Evolutionary conservation across 495 filamentous ascomycete genomes (phyloP).

Genomic region (Saxophila tyrrhenica): DNA sequence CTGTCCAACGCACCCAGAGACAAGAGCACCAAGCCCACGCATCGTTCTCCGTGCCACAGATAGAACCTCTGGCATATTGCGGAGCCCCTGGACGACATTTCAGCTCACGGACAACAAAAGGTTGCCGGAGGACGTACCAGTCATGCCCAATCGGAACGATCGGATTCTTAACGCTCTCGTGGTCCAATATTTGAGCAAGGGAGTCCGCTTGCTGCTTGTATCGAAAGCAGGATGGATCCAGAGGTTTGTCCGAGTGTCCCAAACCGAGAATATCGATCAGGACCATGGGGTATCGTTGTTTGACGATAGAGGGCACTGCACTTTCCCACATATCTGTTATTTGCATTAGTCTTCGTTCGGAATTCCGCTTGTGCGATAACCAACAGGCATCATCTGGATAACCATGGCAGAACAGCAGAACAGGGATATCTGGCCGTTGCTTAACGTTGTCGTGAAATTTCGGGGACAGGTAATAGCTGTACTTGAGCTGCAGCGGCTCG

Average conservation of each 20-base stretch:
- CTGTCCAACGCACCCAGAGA: background rate
- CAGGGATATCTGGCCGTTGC: background rate
- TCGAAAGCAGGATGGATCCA: background rate
- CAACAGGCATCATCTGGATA: constrained; percentile 8
- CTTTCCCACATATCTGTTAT: constrained; percentile 1
- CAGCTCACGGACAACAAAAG: background rate
- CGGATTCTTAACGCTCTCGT: constrained; percentile 1
- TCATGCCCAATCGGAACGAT: constrained; percentile 16
- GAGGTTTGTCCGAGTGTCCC: constrained; percentile 13
- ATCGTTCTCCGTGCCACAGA: constrained; percentile 8
- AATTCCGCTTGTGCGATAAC: too few relatives aligned
- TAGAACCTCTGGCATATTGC: constrained; percentile 8
- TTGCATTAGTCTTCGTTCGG: background rate
- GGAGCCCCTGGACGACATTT: constrained; percentile 1
- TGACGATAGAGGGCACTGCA: background rate
- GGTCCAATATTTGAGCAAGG: constrained; percentile 11
- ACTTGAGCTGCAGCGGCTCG: constrained; percentile 7
- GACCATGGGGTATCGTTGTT: constrained; percentile 6
- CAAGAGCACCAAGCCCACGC: constrained; percentile 3
- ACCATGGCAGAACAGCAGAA: constrained; percentile 11
- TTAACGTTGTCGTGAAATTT: constrained; percentile 2
- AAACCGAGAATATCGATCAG: constrained; percentile 13
- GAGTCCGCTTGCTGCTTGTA: constrained; percentile 9
- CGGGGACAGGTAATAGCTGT: constrained; percentile 15
- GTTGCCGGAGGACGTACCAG: constrained; percentile 7